These are phyloP conservation scores for Neonectria faginata DNA, from an alignment of 2,329 filamentous ascomycete genomes.

Conservation along the genomic window DNA sequence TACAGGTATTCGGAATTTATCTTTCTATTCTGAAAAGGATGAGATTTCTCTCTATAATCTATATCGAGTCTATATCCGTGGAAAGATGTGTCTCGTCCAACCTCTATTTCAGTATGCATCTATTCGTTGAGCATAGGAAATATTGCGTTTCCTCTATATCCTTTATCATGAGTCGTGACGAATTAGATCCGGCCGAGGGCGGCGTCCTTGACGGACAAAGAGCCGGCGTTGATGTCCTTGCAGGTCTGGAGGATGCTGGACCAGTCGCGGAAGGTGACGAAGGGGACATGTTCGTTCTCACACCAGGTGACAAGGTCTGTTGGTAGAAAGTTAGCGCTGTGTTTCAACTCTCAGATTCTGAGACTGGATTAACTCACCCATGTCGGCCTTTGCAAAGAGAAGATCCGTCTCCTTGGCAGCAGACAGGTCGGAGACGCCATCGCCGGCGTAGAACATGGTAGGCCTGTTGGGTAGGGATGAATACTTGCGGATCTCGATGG, in stretches of 20 bases:
- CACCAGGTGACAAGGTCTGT: constrained; percentile 89
- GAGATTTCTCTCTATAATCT: constrained; percentile 29
- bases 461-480: constrained; percentile 80
- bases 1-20: neutral
- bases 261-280: constrained; percentile 90
- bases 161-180: constrained; percentile 7
- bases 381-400: constrained; percentile 91
- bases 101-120: constrained; percentile 32
- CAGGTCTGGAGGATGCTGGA: constrained; percentile 80
- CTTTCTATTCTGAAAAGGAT: constrained; percentile 5
- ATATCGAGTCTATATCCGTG: constrained; percentile 27
- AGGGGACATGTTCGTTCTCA: constrained; percentile 84
- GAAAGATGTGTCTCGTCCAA: constrained; percentile 27
- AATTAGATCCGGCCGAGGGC: constrained; percentile 62
- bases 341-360: neutral
- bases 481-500: constrained; percentile 89
- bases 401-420: constrained; percentile 93
- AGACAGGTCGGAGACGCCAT: constrained; percentile 92
- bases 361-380: constrained; percentile 66
- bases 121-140: constrained; percentile 18
- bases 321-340: constrained; percentile 23
- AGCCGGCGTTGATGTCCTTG: constrained; percentile 80
- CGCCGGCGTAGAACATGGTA: constrained; percentile 92
- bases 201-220: constrained; percentile 76
- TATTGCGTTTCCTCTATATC: neutral